A percentile compares a stretch with the other conserved stretches of the same genome.
Conservation (phyloP, 306 rosid genomes). For the Citrullus mucosospermus region DNA sequence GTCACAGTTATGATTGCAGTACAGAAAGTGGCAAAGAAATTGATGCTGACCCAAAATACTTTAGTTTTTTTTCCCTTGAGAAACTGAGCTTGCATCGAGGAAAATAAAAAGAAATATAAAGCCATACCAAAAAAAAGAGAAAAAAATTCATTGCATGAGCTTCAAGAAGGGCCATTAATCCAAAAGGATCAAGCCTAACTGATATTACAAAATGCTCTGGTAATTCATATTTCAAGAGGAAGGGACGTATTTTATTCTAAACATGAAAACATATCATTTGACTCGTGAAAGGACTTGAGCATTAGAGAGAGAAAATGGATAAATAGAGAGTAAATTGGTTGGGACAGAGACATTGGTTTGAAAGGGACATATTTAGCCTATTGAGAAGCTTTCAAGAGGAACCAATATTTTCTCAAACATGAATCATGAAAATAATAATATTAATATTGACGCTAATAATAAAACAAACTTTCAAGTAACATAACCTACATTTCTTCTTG, state of each 20-base stretch:
- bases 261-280: neutral
- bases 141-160: neutral
- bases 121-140: neutral
- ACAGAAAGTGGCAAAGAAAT: neutral
- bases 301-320: neutral
- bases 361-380: neutral
- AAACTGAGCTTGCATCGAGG: neutral
- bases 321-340: neutral
- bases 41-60: neutral
- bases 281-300: neutral
- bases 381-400: neutral
- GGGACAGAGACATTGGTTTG: neutral
- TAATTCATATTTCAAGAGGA: neutral
- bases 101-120: neutral
- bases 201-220: neutral
- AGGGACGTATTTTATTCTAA: neutral
- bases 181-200: neutral
- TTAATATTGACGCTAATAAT: neutral
- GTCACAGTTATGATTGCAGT: neutral
- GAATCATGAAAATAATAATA: neutral
- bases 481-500: constrained; percentile 75
- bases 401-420: neutral
- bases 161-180: neutral
- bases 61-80: neutral
- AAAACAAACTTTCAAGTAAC: neutral